Percentiles rank a stretch among this genome's conserved stretches.
These are phyloP conservation scores for Saturnispora mendoncae DNA, from an alignment of 805 yeast genomes.

Conservation along the genomic window DNA sequence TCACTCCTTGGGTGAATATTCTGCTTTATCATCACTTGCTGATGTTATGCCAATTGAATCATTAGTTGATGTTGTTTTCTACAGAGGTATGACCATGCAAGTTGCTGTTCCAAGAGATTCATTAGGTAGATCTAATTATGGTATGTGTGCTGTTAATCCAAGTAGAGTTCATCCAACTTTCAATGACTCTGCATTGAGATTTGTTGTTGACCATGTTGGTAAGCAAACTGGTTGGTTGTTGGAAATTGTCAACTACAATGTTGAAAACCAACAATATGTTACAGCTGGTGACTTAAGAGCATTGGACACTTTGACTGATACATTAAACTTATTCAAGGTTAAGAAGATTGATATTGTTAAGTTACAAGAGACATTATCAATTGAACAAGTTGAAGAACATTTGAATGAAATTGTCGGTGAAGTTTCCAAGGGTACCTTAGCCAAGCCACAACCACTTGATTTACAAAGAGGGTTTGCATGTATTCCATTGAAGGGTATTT, in stretches of 20 bases:
- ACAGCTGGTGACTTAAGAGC: slow-evolving; percentile 98
- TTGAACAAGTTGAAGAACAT: slow-evolving; percentile 85
- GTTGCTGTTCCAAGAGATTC: slow-evolving; percentile 98
- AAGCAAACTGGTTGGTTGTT: slow-evolving; percentile 84
- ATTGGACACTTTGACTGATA: slow-evolving; percentile 86
- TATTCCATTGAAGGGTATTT: slow-evolving; percentile 95
- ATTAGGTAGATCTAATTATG: slow-evolving; percentile 92
- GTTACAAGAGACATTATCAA: slow-evolving; percentile 69
- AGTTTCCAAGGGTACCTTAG: slow-evolving; percentile 69
- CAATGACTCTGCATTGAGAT: slow-evolving; percentile 86
- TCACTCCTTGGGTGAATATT: slow-evolving; percentile 98
- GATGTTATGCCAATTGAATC: slow-evolving; percentile 99
- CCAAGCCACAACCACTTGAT: slow-evolving; percentile 94
- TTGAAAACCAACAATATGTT: slow-evolving; percentile 96
- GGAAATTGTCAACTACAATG: slow-evolving; percentile 97
- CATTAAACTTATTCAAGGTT: slow-evolving; percentile 83
- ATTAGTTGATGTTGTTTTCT: slow-evolving; percentile 93
- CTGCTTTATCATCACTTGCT: slow-evolving; percentile 93
- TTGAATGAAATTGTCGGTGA: slow-evolving; percentile 81
- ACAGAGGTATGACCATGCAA: slow-evolving; percentile 99
- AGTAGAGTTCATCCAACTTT: slow-evolving; percentile 83
- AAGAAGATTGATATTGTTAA: slow-evolving; percentile 91
- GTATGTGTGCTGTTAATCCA: slow-evolving; percentile 99
- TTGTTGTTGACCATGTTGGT: slow-evolving; percentile 84
- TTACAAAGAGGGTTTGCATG: slow-evolving; percentile 97